Percentiles rank a stretch among this genome's conserved stretches.
phyloP scores from a whole-genome alignment of 768 basidiomycete species.

The Leccinum subgranulosum region DNA sequence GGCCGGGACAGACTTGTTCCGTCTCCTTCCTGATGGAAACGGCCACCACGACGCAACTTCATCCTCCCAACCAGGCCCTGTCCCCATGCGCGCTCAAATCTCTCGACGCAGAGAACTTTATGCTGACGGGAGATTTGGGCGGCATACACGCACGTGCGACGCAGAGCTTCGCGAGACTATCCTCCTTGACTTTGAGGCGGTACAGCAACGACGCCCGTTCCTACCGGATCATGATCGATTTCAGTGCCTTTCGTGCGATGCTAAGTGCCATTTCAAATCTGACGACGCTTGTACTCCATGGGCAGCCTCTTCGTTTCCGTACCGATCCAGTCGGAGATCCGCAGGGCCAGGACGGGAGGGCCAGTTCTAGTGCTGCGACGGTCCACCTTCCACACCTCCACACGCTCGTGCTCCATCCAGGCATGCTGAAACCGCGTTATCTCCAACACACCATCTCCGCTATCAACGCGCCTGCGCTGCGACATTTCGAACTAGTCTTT shows the following conservation, averaged over 20 bases:
- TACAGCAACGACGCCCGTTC: slow-evolving; percentile 28
- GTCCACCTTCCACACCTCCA: slow-evolving; percentile 27
- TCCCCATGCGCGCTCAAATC: slow-evolving; percentile 21
- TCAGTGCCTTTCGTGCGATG: slow-evolving; percentile 25
- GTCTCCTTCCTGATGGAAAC: slow-evolving; percentile 23
- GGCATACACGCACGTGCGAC: slow-evolving; percentile 13
- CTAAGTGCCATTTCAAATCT: slow-evolving; percentile 21
- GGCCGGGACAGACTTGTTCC: slow-evolving; percentile 29
- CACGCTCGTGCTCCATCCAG: slow-evolving; percentile 29
- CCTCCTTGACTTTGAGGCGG: slow-evolving; percentile 27
- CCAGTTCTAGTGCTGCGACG: background rate
- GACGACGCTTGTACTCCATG: slow-evolving; percentile 25
- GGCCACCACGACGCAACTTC: slow-evolving; percentile 2
- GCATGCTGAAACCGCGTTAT: slow-evolving; percentile 30
- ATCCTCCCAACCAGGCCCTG: background rate
- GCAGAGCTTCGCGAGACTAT: slow-evolving; percentile 19
- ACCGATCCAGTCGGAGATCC: slow-evolving; percentile 7
- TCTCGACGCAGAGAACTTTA: slow-evolving; percentile 29
- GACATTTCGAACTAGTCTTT: slow-evolving; percentile 32
- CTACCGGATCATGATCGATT: slow-evolving; percentile 28
- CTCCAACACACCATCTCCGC: slow-evolving; percentile 29
- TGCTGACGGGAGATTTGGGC: slow-evolving; percentile 17
- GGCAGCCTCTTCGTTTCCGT: slow-evolving; percentile 29
- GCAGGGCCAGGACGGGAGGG: slow-evolving; percentile 5
- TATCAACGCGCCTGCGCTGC: slow-evolving; percentile 27